Base-by-base conservation (phyloP, 2,329 filamentous ascomycete genomes). In the Scortechinia acanthostroma region DNA sequence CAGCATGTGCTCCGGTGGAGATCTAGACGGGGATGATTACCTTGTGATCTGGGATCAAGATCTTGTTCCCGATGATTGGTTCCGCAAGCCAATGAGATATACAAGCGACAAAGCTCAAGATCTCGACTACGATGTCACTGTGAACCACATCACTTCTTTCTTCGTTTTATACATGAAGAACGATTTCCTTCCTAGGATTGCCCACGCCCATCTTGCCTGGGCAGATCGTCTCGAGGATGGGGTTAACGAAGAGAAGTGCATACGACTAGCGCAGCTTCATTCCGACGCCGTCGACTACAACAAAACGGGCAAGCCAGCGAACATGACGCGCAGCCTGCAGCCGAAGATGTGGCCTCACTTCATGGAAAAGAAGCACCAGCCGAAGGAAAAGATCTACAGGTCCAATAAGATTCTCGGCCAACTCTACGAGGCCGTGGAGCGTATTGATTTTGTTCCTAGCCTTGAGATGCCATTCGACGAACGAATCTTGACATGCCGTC, bases 11-110 rank as follows among this genome's bases (percentile, higher is more conserved):
- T 95, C 93, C 3, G 93, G 93, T 2, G 93, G 93, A 0, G 93
- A 98, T 57, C 74, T 98, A 0, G 93, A 98, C 57, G 93, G 93
- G 0, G 93, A 98, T 55, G 93, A 98, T 58, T 98, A 90, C 58
- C 83, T 97, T 46, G 81, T 97, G 3, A 85, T 96, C 42, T 98
- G 93, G 91, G 91, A 98, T 52, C 60, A 72, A 19, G 74, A 77
- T 14, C 68, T 98, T 4, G 69, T 94, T 21, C 88, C 88, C 0
- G 51, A 62, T 1, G 65, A 76, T 43, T 88, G 86, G 78, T 88
- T 93, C 52, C 70, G 77, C 23, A 66, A 74, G 1, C 83, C 93
- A 0, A 95, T 97, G 88, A 74, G 86, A 50, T 93, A 90, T 55
- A 69, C 72, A 0, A 69, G 80, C 0, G 69, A 78, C 0, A 68